A percentile compares a stretch with the other conserved stretches of the same genome.
These are phyloP conservation scores for Coemansia sp. DNA, from an alignment of 192 early-diverging fungal species.

Conservation along the genomic window DNA sequence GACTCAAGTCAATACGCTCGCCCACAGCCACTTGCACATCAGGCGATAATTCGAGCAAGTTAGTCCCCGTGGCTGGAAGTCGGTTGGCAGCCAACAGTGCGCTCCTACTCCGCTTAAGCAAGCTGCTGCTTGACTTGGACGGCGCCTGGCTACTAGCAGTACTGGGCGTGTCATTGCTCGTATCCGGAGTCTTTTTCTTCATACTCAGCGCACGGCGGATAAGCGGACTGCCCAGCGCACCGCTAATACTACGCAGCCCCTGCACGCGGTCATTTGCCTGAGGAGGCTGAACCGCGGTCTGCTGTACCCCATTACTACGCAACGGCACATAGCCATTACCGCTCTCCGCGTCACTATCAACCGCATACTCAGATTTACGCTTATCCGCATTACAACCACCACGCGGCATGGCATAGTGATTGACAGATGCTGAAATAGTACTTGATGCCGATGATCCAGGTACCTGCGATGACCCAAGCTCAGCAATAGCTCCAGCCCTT, in stretches of 20 bases:
- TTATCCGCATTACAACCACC: constrained; percentile 9
- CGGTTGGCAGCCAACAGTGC: constrained; percentile 10
- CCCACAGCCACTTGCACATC: constrained; percentile 29
- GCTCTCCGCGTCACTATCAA: not conserved
- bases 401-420: not conserved
- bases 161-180: constrained; percentile 2
- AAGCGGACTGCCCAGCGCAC: constrained; percentile 33
- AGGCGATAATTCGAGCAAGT: constrained; percentile 17
- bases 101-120: constrained; percentile 32
- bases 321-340: constrained; percentile 31
- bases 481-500: not conserved
- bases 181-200: constrained; percentile 27
- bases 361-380: constrained; percentile 12
- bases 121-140: not conserved
- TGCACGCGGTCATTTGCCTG: constrained; percentile 10
- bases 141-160: not conserved
- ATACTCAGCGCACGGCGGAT: constrained; percentile 46
- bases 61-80: not conserved
- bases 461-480: not conserved
- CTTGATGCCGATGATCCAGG: not conserved
- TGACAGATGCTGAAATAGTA: not conserved
- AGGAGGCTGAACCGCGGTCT: not conserved
- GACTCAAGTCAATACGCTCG: constrained; percentile 24
- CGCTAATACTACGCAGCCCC: constrained; percentile 27
- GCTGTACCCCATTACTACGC: constrained; percentile 6